Evolutionary conservation across 192 early-diverging fungal species (phyloP).

Genomic region (Polychytrium aggregatum): DNA sequence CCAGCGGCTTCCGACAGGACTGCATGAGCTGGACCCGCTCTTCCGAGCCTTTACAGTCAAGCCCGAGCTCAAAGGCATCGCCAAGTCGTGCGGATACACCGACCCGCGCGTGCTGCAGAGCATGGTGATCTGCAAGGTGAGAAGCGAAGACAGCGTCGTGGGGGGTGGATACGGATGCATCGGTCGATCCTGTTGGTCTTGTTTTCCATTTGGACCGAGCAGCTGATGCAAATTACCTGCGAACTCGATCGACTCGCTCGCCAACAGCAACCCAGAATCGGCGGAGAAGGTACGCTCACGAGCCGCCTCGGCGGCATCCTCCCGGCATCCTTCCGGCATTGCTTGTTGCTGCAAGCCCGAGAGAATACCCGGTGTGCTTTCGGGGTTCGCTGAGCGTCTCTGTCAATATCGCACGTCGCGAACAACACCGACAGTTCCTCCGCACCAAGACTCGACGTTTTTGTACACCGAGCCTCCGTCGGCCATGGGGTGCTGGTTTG

Average conservation of each 20-base stretch:
- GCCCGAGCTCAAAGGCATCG: slow-evolving; percentile 36
- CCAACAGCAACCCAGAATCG: slow-evolving; percentile 40
- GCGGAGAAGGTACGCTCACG: too few relatives aligned
- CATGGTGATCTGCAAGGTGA: slow-evolving; percentile 80
- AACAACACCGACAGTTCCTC: too few relatives aligned
- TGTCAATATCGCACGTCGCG: too few relatives aligned
- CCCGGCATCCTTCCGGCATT: too few relatives aligned
- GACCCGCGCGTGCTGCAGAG: slow-evolving; percentile 74
- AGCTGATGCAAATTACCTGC: too few relatives aligned
- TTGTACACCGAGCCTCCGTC: slow-evolving; percentile 78
- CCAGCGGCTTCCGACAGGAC: slow-evolving; percentile 61
- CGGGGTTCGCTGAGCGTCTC: too few relatives aligned
- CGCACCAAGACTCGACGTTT: slow-evolving; percentile 88
- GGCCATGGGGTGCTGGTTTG: slow-evolving; percentile 83
- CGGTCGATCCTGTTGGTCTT: background rate
- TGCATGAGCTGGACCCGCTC: slow-evolving; percentile 71
- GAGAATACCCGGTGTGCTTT: too few relatives aligned
- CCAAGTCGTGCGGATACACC: slow-evolving; percentile 46
- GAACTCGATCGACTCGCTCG: too few relatives aligned
- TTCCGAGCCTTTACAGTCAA: slow-evolving; percentile 59
- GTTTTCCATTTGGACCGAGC: slow-evolving; percentile 12
- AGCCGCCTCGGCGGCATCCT: too few relatives aligned
- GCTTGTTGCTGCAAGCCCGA: too few relatives aligned
- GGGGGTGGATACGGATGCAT: background rate
- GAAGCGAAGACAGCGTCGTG: background rate